Base-by-base conservation (phyloP, 2,329 filamentous ascomycete species). In the Fusarium sp. region DNA sequence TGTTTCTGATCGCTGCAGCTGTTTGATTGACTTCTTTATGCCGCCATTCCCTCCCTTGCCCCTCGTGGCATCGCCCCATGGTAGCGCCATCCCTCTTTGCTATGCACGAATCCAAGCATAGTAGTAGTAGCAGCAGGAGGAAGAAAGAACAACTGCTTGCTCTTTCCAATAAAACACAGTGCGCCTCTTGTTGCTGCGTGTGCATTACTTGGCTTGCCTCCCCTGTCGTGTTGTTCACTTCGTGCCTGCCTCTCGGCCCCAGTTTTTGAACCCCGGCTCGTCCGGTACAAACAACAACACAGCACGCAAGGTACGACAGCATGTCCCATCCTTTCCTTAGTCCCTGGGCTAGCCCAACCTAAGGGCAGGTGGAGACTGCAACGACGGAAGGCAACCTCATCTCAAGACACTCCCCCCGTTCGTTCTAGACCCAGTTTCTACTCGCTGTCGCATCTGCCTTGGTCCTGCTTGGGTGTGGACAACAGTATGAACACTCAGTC, bases 1-100 rank as follows among this genome's bases (percentile, higher is more conserved):
- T 69, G 65, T 72, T 71, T 69, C 59, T 72, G 48, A 51, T 64
- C 50, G 43, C 59, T 68, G 64, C 66, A 46, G 60, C 63, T 68
- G 58, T 64, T 68, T 68, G 58, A 68, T 65, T 62, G 55, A 69
- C 48, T 61, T 68, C 53, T 63, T 73, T 55, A 74, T 74, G 66
- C 68, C 53, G 41, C 47, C 67, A 59, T 59, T 57, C 34, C 43
- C 62, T 64, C 62, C 60, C 60, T 71, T 66, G 57, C 55, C 61
- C 49, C 57, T 68, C 66, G 59, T 65, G 63, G 68, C 59, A 75
- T 74, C 72, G 71, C 62, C 59, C 69, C 72, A 74, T 61, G 27
- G 67, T 74, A 75, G 69, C 72, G 72, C 71, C 72, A 74, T 70
- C 66, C 64, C 64, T 53, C 68, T 51, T 58, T 47, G 51, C 55